Base-by-base conservation (phyloP, 2,329 filamentous ascomycete species). In the Raffaelea ambrosiae region DNA sequence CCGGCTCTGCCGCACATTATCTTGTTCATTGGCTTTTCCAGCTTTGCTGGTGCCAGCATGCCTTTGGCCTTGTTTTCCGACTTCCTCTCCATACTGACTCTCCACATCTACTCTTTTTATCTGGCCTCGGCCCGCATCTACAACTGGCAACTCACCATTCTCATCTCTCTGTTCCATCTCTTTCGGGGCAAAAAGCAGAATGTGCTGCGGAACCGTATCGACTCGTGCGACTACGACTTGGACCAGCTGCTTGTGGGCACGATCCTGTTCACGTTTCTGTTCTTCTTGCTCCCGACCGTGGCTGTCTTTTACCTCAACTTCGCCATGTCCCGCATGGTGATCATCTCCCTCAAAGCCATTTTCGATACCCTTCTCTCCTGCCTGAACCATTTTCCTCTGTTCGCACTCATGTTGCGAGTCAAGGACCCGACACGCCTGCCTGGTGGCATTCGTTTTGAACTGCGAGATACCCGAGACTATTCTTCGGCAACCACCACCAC, bases 181-280 rank as follows among this genome's bases (percentile, higher is more conserved):
- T 98, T 98, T 63, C 87, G 91, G 29, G 94, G 93, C 50, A 97
- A 96, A 71, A 98, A 98, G 66, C 86, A 95, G 62, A 98, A 98
- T 57, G 85, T 98, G 16, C 78, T 98, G 20, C 86, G 94, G 52
- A 95, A 96, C 61, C 89, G 93, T 67, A 97, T 98, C 59, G 93
- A 98, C 63, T 95, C 90, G 42, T 98, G 93, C 72, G 93, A 97
- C 68, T 98, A 98, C 67, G 93, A 97, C 62, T 78, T 98, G 21
- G 93, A 98, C 62, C 94, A 98, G 67, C 79, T 98, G 4, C 81
- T 98, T 7, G 83, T 98, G 8, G 93, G 93, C 51, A 98, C 93
- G 1, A 97, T 98, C 51, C 73, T 98, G 19, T 98, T 98, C 62
- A 97, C 93, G 0, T 72, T 98, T 8, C 77, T 98, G 1, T 95